Evolutionary conservation across 345 rosid species (phyloP), one percentile per base, ranked within the genome.

Genomic region (Populus alba): DNA sequence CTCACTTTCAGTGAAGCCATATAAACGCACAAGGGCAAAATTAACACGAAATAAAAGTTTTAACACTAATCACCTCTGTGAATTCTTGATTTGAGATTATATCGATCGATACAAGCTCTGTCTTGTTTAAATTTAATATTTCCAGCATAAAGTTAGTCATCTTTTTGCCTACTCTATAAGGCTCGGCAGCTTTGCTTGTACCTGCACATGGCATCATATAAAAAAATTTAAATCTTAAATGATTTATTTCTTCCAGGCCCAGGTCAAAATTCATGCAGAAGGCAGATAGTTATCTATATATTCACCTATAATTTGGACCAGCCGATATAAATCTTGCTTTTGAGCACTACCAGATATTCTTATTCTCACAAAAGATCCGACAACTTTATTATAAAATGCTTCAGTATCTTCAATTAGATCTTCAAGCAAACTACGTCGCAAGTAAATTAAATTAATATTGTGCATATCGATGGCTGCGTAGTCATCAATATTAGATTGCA

Each of bases 281-380:
- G 63, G 27, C 51, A 81, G 72, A 77, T 10, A 49, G 55, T 62
- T 66, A 73, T 68, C 38, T 29, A 83, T 74, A 66, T 83, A 86
- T 77, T 81, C 88, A 97, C 99, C 99, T 74, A 92, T 86, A 89
- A 97, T 91, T 80, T 93, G 98, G 74, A 94, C 98, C 72, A 97
- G 92, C 85, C 99, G 92, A 84, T 97, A 97, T 80, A 97, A 75
- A 87, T 97, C 98, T 88, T 94, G 99, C 91, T 94, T 97, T 87
- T 91, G 97, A 82, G 82, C 87, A 81, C 82, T 92, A 57, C 99
- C 98, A 74, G 97, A 88, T 81, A 97, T 94, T 86, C 98, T 90
- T 76, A 97, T 85, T 85, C 98, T 89, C 83, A 88, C 99, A 92
- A 92, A 97, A 79, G 97, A 80, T 70, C 94, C 93, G 63, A 90